phyloP scores from a whole-genome alignment of 192 early-diverging fungal species.

The Entrophospora sp. region DNA sequence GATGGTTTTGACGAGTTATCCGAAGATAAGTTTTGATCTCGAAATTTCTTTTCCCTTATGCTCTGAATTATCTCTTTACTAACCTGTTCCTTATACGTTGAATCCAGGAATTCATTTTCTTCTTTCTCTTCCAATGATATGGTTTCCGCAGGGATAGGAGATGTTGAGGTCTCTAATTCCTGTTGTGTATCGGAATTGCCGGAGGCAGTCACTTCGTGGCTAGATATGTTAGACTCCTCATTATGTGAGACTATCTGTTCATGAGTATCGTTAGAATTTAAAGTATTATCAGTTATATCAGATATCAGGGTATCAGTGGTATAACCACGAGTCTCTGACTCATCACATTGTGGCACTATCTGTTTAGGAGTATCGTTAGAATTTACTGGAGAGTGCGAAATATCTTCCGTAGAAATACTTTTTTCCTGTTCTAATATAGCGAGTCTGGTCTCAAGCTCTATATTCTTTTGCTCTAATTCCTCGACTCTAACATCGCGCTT shows the following conservation, averaged over 20 bases:
- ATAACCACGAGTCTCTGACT: slow-evolving; percentile 13
- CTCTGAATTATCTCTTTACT: background rate
- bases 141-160: no score
- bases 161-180: no score
- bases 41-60: background rate
- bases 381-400: no score
- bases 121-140: slow-evolving; percentile 12
- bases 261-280: background rate
- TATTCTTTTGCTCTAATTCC: slow-evolving; percentile 18
- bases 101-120: background rate
- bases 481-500: no score
- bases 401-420: slow-evolving; percentile 13
- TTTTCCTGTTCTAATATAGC: slow-evolving; percentile 16
- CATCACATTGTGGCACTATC: slow-evolving; percentile 3
- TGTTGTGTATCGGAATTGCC: no score
- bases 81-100: background rate
- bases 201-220: no score
- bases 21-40: background rate
- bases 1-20: background rate
- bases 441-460: slow-evolving; percentile 11
- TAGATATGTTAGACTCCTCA: background rate
- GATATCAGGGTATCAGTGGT: slow-evolving; percentile 16
- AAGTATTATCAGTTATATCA: slow-evolving; percentile 14
- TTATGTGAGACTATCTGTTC: no score
- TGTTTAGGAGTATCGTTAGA: background rate